Evolutionary conservation across 306 rosid species (phyloP).

Genomic region (Lathyrus sativus): DNA sequence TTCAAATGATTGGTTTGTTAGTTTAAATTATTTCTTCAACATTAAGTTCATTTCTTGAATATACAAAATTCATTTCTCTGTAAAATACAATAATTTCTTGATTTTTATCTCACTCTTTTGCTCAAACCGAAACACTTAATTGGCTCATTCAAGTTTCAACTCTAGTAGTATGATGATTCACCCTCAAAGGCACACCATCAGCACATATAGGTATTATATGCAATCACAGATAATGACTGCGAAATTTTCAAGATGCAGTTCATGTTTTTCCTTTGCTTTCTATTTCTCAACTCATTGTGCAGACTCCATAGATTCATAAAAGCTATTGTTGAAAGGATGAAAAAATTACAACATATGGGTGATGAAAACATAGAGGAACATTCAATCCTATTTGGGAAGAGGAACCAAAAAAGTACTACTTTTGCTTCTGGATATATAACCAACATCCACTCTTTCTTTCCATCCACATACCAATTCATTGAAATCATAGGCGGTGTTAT

Average conservation of each 20-base stretch:
- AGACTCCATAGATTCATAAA: slow-evolving; percentile 5
- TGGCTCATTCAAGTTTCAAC: neutral
- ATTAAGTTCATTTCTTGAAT: neutral
- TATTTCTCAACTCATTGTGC: slow-evolving; percentile 36
- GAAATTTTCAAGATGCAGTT: slow-evolving; percentile 20
- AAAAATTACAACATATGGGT: slow-evolving; percentile 44
- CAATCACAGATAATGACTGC: slow-evolving; percentile 1
- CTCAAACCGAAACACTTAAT: neutral
- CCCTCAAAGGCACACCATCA: no score
- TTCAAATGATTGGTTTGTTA: neutral
- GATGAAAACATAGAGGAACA: slow-evolving; percentile 38
- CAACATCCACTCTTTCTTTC: slow-evolving; percentile 23
- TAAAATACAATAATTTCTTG: neutral
- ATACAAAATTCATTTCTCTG: neutral
- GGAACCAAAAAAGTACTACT: slow-evolving; percentile 15
- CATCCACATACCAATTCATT: slow-evolving; percentile 37
- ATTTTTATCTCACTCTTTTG: neutral
- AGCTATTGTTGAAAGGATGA: neutral
- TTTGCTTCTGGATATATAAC: slow-evolving; percentile 31
- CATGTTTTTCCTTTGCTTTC: slow-evolving; percentile 35
- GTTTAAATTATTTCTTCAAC: neutral
- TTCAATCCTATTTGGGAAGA: slow-evolving; percentile 30
- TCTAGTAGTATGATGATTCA: no score
- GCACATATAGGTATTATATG: no score
- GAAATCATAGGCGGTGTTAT: slow-evolving; percentile 15